A percentile compares a stretch with the other conserved stretches of the same genome.
Evolutionary conservation across 805 yeast species (phyloP).

Genomic region (Clavispora vitiphila): DNA sequence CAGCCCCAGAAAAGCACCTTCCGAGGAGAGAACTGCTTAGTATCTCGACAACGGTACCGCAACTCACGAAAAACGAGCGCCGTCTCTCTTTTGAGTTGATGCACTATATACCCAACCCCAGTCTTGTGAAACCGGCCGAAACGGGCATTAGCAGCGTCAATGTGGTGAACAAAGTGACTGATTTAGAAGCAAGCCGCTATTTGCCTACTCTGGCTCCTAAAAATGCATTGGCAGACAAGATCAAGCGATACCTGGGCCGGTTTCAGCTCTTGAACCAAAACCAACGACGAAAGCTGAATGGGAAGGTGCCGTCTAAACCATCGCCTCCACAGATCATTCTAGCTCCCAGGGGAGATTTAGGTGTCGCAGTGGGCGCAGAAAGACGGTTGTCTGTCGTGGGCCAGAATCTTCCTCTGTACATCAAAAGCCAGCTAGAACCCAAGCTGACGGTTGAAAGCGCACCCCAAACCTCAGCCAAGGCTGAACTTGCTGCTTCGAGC

Average conservation of each 20-base stretch:
- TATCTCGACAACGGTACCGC: constrained; percentile 10
- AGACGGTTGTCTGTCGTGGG: constrained; percentile 31
- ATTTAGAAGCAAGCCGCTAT: constrained; percentile 14
- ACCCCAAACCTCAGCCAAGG: no score
- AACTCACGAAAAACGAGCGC: constrained; percentile 15
- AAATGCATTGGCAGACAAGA: constrained; percentile 4
- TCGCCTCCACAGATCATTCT: neutral
- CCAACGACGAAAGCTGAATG: neutral
- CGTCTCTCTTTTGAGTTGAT: constrained; percentile 27
- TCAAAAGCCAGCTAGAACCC: constrained; percentile 20
- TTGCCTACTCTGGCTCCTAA: constrained; percentile 2
- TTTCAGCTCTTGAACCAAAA: constrained; percentile 10
- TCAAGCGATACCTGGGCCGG: constrained; percentile 13
- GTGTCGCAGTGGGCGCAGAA: neutral
- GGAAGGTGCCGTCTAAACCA: no score
- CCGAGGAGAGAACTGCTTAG: neutral
- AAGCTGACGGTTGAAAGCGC: no score
- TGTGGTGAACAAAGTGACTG: constrained; percentile 23
- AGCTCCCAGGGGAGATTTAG: neutral
- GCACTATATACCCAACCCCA: constrained; percentile 10
- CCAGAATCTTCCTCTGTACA: constrained; percentile 32
- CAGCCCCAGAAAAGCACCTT: neutral
- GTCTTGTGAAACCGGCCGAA: constrained; percentile 27
- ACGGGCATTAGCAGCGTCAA: constrained; percentile 28
- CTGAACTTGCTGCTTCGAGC: neutral